Evolutionary conservation across 495 filamentous ascomycete genomes (phyloP).

Genomic region (Talaromyces ruber): DNA sequence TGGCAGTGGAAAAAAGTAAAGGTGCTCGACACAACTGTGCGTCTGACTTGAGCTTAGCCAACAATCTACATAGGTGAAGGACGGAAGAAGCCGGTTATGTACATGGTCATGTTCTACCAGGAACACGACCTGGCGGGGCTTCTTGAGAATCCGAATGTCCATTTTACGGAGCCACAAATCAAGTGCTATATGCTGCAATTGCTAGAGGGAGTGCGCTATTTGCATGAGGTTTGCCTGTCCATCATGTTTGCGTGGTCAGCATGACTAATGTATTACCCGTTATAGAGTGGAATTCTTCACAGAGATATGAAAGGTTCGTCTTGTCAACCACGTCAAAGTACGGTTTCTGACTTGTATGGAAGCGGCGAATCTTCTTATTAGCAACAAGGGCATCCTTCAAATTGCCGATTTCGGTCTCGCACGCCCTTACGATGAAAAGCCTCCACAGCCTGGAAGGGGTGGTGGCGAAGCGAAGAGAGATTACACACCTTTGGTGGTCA

Average conservation of each 20-base stretch:
- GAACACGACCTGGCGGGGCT: slow-evolving; percentile 95
- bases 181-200: slow-evolving; percentile 98
- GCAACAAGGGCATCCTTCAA: slow-evolving; percentile 85
- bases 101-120: slow-evolving; percentile 99
- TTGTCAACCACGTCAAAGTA: background rate
- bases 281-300: slow-evolving; percentile 72
- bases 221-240: slow-evolving; percentile 57
- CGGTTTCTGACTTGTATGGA: slow-evolving; percentile 13
- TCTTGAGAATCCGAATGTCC: slow-evolving; percentile 85
- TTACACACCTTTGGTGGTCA: slow-evolving; percentile 92
- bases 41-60: background rate
- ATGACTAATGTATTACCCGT: slow-evolving; percentile 7
- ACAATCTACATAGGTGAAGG: slow-evolving; percentile 47
- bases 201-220: slow-evolving; percentile 77
- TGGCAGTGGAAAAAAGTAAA: slow-evolving; percentile 82
- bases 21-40: slow-evolving; percentile 29
- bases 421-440: slow-evolving; percentile 80
- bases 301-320: slow-evolving; percentile 82
- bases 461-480: slow-evolving; percentile 80
- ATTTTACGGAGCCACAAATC: slow-evolving; percentile 80
- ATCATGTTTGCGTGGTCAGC: background rate
- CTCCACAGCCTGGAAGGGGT: slow-evolving; percentile 69
- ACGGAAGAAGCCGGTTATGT: slow-evolving; percentile 79
- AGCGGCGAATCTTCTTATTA: slow-evolving; percentile 95
- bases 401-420: slow-evolving; percentile 97